These are phyloP conservation scores for Aureobasidium vineae DNA, from an alignment of 2,329 filamentous ascomycete species.

Conservation along the genomic window DNA sequence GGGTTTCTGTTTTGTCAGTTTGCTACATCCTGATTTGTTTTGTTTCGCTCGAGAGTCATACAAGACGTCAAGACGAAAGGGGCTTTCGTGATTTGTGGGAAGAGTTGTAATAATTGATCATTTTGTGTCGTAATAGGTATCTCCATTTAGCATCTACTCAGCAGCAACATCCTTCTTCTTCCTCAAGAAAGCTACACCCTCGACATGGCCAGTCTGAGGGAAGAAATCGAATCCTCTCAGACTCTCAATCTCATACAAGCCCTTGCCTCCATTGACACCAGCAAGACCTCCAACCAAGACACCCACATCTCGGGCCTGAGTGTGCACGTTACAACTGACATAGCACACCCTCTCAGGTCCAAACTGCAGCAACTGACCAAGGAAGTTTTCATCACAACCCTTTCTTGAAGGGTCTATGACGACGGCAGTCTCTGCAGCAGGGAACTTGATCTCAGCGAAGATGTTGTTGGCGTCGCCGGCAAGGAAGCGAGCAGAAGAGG, in stretches of 20 bases:
- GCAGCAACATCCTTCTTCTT: conserved; percentile 36
- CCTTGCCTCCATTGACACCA: conserved; percentile 42
- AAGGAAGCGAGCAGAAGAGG: conserved; percentile 74
- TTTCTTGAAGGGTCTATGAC: conserved; percentile 96
- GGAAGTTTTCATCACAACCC: conserved; percentile 83
- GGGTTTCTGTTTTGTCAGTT: background rate
- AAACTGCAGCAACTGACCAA: conserved; percentile 75
- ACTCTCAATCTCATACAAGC: conserved; percentile 79
- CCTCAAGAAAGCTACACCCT: conserved; percentile 61
- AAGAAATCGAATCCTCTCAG: conserved; percentile 96
- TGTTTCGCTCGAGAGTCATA: background rate
- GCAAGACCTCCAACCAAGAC: conserved; percentile 72
- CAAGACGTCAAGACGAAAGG: background rate
- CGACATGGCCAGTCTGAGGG: conserved; percentile 74
- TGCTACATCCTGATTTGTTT: background rate
- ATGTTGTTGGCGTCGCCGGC: conserved; percentile 82
- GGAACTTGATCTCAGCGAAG: conserved; percentile 64
- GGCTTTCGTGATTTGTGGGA: no score
- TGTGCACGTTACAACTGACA: conserved; percentile 97
- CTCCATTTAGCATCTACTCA: background rate
- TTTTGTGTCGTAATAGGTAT: background rate
- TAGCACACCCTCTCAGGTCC: conserved; percentile 81
- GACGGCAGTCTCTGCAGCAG: conserved; percentile 80
- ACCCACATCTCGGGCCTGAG: conserved; percentile 90
- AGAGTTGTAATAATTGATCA: background rate